These are phyloP conservation scores for Melanopsichium pennsylvanicum DNA, from an alignment of 1,284 basidiomycete genomes.

Conservation along the genomic window DNA sequence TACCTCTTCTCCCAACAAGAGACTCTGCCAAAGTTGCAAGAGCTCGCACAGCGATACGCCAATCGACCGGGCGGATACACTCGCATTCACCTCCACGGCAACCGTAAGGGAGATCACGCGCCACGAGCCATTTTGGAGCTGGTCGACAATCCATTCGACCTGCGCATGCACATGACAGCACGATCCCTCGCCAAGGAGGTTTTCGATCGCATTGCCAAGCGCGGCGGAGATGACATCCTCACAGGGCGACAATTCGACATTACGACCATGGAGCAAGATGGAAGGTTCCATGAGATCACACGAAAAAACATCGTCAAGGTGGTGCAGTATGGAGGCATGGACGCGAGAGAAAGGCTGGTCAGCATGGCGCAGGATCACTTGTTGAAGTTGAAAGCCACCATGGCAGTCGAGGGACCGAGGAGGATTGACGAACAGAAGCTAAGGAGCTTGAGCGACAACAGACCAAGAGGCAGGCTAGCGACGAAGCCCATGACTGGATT, in stretches of 20 bases:
- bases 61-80: slow-evolving; percentile 92
- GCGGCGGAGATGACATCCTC: slow-evolving; percentile 45
- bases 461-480: slow-evolving; percentile 41
- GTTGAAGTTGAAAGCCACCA: slow-evolving; percentile 50
- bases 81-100: slow-evolving; percentile 87
- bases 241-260: slow-evolving; percentile 35
- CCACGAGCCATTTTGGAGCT: slow-evolving; percentile 90
- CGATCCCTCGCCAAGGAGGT: slow-evolving; percentile 57
- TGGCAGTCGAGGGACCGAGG: slow-evolving; percentile 42
- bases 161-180: slow-evolving; percentile 70
- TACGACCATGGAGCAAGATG: slow-evolving; percentile 46
- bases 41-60: slow-evolving; percentile 82
- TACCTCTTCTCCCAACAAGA: slow-evolving; percentile 57
- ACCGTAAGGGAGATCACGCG: slow-evolving; percentile 89
- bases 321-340: slow-evolving; percentile 55
- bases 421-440: slow-evolving; percentile 45
- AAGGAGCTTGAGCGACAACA: slow-evolving; percentile 29
- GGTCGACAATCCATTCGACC: slow-evolving; percentile 89
- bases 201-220: slow-evolving; percentile 42
- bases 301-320: slow-evolving; percentile 57
- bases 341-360: slow-evolving; percentile 43
- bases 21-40: slow-evolving; percentile 80
- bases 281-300: slow-evolving; percentile 52
- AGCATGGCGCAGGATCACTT: slow-evolving; percentile 50
- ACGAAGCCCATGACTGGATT: slow-evolving; percentile 46